Base-by-base conservation (phyloP, 192 early-diverging fungal species). In the Coemansia sp. region DNA sequence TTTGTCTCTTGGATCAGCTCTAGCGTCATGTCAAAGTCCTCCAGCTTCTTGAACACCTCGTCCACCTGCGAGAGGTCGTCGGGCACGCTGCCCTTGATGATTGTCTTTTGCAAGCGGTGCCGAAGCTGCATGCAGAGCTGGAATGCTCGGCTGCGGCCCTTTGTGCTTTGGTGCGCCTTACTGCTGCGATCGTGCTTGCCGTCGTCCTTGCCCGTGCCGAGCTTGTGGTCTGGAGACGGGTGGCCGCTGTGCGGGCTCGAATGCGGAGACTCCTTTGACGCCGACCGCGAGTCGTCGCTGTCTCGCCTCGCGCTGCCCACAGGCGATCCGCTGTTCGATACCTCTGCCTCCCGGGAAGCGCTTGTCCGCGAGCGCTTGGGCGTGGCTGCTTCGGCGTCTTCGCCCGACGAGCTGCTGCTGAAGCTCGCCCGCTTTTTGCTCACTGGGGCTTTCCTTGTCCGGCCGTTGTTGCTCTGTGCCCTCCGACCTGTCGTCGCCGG, bases 1-100 rank as follows among this genome's bases (percentile, higher is more conserved):
- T 82, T 82, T 16, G 80, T 82, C 30, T 70, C 71, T 60, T 73
- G 67, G 34, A 82, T 72, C 61, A 76, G 60, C 61, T 72, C 80
- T 62, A 73, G 56, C 4, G 67, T 76, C 71, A 82, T 75, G 25
- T 75, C 69, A 56, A 74, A 72, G 25, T 71, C 70, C 45, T 76
- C 80, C 16, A 82, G 69, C 63, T 74, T 70, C 18, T 68, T 67
- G 55, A 82, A 67, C 51, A 74, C 69, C 19, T 75, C 80, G 39
- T 72, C 32, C 13, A 76, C 68, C 19, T 58, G 68, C 10, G 67
- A 35, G 39, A 82, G 54, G 30, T 82, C 74, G 18, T 70, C 71
- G 13, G 68, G 80, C 5, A 65, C 27, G 14, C 55, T 49, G 18
- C 74, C 74, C 59, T 76, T 76, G 64, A 82, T 75, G 16, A 82